A percentile compares a stretch with the other conserved stretches of the same genome.
These are phyloP conservation scores for Botrytis squamosa DNA, from an alignment of 2,329 filamentous ascomycete genomes.

Conservation along the genomic window DNA sequence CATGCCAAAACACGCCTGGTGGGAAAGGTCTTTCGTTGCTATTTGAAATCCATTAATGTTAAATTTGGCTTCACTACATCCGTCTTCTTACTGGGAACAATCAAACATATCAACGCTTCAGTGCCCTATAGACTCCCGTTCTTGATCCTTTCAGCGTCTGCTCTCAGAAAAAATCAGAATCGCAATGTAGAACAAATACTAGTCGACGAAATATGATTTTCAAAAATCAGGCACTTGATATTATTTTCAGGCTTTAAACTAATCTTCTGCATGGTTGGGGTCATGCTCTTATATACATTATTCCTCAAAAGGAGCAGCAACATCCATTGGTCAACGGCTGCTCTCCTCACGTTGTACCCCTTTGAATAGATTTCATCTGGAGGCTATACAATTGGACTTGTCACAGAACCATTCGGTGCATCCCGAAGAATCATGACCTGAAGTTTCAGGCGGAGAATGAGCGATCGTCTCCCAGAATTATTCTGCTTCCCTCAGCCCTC, in stretches of 20 bases:
- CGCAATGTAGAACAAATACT: not conserved
- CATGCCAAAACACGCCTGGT: not conserved
- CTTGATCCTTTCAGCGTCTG: not conserved
- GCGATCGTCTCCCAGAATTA: not conserved
- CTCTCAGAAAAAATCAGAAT: too few species aligned
- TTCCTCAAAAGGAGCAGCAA: not conserved
- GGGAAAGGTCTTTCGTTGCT: not conserved
- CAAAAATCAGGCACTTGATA: not conserved
- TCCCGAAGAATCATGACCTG: conserved; percentile 31
- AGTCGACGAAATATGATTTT: not conserved
- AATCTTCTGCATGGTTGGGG: not conserved
- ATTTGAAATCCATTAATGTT: not conserved
- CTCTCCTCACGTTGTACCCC: not conserved
- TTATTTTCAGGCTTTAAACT: not conserved
- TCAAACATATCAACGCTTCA: not conserved
- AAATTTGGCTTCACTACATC: not conserved
- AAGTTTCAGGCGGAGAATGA: conserved; percentile 15
- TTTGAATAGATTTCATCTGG: conserved; percentile 29
- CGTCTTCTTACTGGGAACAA: not conserved
- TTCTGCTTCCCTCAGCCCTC: not conserved
- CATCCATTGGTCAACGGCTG: not conserved
- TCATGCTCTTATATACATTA: not conserved
- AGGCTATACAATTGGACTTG: conserved; percentile 35
- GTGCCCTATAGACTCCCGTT: too few species aligned
- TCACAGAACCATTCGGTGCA: conserved; percentile 41